Evolutionary conservation across 495 filamentous ascomycete genomes (phyloP).

Genomic region (Penicillium atrosanguineum): DNA sequence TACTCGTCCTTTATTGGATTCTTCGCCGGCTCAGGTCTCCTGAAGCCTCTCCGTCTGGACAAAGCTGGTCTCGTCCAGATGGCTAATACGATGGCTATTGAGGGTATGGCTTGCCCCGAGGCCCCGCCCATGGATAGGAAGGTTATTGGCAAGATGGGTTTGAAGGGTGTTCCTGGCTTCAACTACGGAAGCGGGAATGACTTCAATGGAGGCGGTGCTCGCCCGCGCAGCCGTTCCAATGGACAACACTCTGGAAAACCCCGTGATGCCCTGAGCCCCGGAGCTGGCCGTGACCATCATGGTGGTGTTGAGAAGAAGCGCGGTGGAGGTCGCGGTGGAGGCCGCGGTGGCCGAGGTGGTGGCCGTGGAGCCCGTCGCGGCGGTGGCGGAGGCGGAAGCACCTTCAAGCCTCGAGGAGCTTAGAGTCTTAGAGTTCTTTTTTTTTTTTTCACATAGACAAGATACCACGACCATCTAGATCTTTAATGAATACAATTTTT

Average conservation of each 20-base stretch:
- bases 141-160: conserved; percentile 47
- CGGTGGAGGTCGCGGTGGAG: conserved; percentile 20
- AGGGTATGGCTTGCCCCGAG: conserved; percentile 46
- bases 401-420: not conserved
- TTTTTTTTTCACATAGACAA: not conserved
- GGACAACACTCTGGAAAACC: conserved; percentile 8
- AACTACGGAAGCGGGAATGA: conserved; percentile 31
- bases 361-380: not conserved
- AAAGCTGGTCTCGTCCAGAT: conserved; percentile 42
- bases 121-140: conserved; percentile 47
- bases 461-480: not conserved
- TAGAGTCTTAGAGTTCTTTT: not conserved
- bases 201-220: conserved; percentile 6
- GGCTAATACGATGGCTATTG: conserved; percentile 43
- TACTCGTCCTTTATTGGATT: conserved; percentile 56
- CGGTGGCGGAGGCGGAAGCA: not conserved
- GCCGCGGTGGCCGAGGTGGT: conserved; percentile 10
- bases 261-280: conserved; percentile 32
- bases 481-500: not conserved
- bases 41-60: conserved; percentile 38
- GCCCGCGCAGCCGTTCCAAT: conserved; percentile 14
- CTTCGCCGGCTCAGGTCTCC: conserved; percentile 40
- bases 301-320: conserved; percentile 26
- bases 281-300: conserved; percentile 25
- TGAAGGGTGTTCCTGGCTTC: conserved; percentile 49